Conservation (phyloP, 306 rosid genomes). For the Leucaena leucocephala region DNA sequence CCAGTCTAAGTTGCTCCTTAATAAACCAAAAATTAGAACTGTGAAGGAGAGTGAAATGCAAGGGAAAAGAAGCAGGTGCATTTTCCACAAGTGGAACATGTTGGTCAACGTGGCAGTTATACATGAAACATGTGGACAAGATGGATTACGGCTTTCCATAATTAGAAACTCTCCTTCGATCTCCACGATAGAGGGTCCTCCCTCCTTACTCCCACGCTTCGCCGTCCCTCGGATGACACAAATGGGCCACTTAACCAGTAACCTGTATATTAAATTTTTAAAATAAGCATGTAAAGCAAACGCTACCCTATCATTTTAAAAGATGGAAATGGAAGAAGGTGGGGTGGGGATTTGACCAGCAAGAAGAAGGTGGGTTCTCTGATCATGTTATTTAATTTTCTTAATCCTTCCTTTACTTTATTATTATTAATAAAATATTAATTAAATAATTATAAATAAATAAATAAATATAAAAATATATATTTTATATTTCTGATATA, state of each 20-base stretch:
- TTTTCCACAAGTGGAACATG: constrained; percentile 11
- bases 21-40: constrained; percentile 17
- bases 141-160: constrained; percentile 34
- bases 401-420: too few relatives aligned
- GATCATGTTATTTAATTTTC: too few relatives aligned
- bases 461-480: too few relatives aligned
- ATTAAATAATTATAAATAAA: too few relatives aligned
- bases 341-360: too few relatives aligned
- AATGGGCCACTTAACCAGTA: constrained; percentile 3
- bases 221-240: constrained; percentile 9
- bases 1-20: background rate
- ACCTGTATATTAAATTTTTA: background rate
- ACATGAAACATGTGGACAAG: constrained; percentile 36
- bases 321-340: too few relatives aligned
- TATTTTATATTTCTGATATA: too few relatives aligned
- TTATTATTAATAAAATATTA: too few relatives aligned
- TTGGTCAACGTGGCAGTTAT: constrained; percentile 35
- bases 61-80: constrained; percentile 22
- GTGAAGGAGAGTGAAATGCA: constrained; percentile 8
- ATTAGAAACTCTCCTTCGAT: constrained; percentile 28
- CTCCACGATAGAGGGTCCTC: background rate
- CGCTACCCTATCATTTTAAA: too few relatives aligned
- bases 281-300: background rate
- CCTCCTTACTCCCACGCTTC: background rate
- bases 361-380: too few relatives aligned